Base-by-base conservation (phyloP, 2,329 filamentous ascomycete species). In the Apiospora arundinis region DNA sequence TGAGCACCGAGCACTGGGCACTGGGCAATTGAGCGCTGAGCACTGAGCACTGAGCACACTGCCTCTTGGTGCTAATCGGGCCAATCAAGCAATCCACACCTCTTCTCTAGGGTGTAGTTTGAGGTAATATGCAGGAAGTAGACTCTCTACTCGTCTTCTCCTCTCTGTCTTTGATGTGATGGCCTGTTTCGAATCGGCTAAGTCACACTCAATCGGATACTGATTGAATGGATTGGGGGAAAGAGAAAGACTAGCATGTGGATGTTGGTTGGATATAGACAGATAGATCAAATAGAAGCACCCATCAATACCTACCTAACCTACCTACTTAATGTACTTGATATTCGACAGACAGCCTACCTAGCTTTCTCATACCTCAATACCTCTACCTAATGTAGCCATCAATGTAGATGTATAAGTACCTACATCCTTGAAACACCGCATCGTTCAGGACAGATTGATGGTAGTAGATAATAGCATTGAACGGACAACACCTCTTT, bases 21-120 rank as follows among this genome's bases (percentile, higher is more conserved):
- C 48, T 42, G 40, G 28, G 52, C 40, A 42, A 12, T 60, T 60
- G 40, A 14, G 37, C 37, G 9, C 42, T 44, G 42, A 44, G 42
- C 42, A 44, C 28, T 37, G 28, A 63, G 49, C 25, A 52, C 48
- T 42, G 40, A 42, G 40, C 40, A 25, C 49, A 60, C 52, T 63
- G 56, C 56, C 32, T 63, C 40, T 40, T 37, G 56, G 32, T 63
- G 32, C 56, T 63, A 63, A 63, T 63, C 56, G 56, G 56, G 56
- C 56, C 56, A 63, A 63, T 63, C 56, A 63, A 40, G 56, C 9
- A 63, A 40, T 12, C 56, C 56, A 63, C 56, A 40, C 32, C 56
- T 63, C 32, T 63, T 60, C 52, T 37, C 52, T 52, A 25, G 45
- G 8, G 32, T 32, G 32, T 32, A 32, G 32, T 32, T 32, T 32